Base-by-base conservation (phyloP, 257 asterid species). In the Rehmannia glutinosa region DNA sequence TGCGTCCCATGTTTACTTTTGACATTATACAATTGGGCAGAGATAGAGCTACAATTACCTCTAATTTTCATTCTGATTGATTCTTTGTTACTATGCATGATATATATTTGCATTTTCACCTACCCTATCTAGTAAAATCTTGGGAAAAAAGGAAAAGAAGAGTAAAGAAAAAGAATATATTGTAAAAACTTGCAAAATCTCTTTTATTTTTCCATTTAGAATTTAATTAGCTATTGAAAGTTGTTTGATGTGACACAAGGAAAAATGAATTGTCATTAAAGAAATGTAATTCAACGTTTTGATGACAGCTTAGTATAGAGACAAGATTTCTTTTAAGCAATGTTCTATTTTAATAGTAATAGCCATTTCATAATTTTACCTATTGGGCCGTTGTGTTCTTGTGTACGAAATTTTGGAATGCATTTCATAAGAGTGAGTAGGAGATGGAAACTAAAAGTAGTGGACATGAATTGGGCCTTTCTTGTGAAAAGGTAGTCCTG, bases 401-500 rank as follows among this genome's bases (percentile, higher is more conserved):
- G n/a, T n/a, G n/a, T n/a, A n/a, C n/a, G n/a, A n/a, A n/a, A n/a
- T n/a, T 12, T 25, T 39, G 21, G 15, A 21, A 8, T 59, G 50
- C 54, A 47, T 16, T 47, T 16, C 2, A 9, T 20, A 17, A 47
- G 13, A 16, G 30, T n/a, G 21, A 0, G n/a, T 21, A 23, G 10
- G n/a, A 39, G 9, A n/a, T 39, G 45, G 52, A 17, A 19, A n/a
- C 23, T 30, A 6, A 55, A 43, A 42, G 8, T 30, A 54, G 23
- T 17, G 49, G 66, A 13, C 4, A 6, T 19, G 5, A 32, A 43
- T 56, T 69, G 68, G 74, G 74, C 62, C 19, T 33, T 25, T 11
- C n/a, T 23, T 0, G 16, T n/a, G 23, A 23, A 0, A 33, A 30
- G 1, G 15, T 36, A 33, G 46, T 45, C 65, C 35, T 38, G 1